Evolutionary conservation across 2,329 filamentous ascomycete species (phyloP).

Genomic region (Penicillium sp.): DNA sequence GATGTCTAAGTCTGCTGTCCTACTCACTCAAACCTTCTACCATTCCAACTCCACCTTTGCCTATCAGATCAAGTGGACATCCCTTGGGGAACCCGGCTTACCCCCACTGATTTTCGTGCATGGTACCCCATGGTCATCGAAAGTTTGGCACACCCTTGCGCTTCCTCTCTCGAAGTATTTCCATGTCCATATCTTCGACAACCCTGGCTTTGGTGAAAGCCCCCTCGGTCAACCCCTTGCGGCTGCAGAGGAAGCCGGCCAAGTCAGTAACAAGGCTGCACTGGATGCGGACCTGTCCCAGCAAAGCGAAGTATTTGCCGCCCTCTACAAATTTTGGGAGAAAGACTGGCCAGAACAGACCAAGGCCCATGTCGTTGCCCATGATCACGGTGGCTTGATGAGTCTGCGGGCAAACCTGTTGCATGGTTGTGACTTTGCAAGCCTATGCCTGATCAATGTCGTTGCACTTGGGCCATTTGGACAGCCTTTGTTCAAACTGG

Average conservation of each 20-base stretch:
- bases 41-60: constrained; percentile 26
- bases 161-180: constrained; percentile 38
- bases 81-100: constrained; percentile 30
- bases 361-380: constrained; percentile 45
- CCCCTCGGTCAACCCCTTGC: constrained; percentile 28
- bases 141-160: constrained; percentile 42
- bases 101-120: constrained; percentile 49
- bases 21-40: not conserved
- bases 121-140: constrained; percentile 52
- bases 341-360: constrained; percentile 8
- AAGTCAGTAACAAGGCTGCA: constrained; percentile 26
- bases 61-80: constrained; percentile 7
- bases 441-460: constrained; percentile 47
- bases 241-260: constrained; percentile 12
- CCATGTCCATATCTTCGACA: constrained; percentile 49
- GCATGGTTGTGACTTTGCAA: constrained; percentile 40
- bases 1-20: not conserved
- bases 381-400: constrained; percentile 50
- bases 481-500: constrained; percentile 47
- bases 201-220: constrained; percentile 48
- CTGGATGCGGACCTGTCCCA: constrained; percentile 34
- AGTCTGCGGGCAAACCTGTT: constrained; percentile 42
- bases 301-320: constrained; percentile 43
- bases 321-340: constrained; percentile 40
- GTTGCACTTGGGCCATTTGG: constrained; percentile 49